phyloP scores from a whole-genome alignment of 2,329 filamentous ascomycete species.

The Colletotrichum navitas region DNA sequence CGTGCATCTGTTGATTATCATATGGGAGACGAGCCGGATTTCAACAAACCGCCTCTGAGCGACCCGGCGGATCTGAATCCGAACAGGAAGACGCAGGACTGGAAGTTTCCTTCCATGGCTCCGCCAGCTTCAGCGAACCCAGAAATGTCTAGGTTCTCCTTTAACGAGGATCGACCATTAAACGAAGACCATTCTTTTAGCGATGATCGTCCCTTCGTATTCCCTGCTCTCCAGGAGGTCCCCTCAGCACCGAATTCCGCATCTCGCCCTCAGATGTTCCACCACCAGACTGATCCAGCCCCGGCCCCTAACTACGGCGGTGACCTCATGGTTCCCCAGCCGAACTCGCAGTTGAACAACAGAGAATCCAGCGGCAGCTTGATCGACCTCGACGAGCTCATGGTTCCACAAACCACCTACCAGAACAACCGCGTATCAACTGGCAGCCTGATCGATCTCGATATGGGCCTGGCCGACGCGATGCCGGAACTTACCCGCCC shows the following conservation, averaged over 20 bases:
- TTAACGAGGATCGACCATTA: slow-evolving; percentile 53
- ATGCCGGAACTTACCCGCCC: slow-evolving; percentile 65
- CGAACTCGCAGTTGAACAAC: slow-evolving; percentile 51
- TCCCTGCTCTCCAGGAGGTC: slow-evolving; percentile 44
- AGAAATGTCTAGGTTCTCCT: slow-evolving; percentile 65
- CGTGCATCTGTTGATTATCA: slow-evolving; percentile 62
- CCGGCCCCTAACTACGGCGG: slow-evolving; percentile 46
- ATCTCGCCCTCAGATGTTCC: slow-evolving; percentile 60
- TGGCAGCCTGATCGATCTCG: slow-evolving; percentile 65
- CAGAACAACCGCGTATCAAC: slow-evolving; percentile 54
- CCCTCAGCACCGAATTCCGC: slow-evolving; percentile 48
- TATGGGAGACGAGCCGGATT: slow-evolving; percentile 47
- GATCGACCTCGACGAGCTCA: slow-evolving; percentile 65
- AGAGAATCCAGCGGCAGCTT: slow-evolving; percentile 58
- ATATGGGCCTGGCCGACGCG: slow-evolving; percentile 66
- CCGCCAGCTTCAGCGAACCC: slow-evolving; percentile 66
- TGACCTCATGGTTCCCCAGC: slow-evolving; percentile 36
- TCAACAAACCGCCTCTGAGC: slow-evolving; percentile 65
- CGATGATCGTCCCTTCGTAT: slow-evolving; percentile 28
- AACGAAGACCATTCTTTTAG: slow-evolving; percentile 54
- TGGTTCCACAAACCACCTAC: slow-evolving; percentile 51
- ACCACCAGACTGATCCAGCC: slow-evolving; percentile 65
- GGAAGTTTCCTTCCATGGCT: slow-evolving; percentile 69
- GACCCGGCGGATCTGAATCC: slow-evolving; percentile 68
- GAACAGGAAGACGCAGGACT: slow-evolving; percentile 66